Evolutionary conservation across 768 basidiomycete species (phyloP), one percentile per base, ranked within the genome.

Genomic region (Nevesoporus exiguus): DNA sequence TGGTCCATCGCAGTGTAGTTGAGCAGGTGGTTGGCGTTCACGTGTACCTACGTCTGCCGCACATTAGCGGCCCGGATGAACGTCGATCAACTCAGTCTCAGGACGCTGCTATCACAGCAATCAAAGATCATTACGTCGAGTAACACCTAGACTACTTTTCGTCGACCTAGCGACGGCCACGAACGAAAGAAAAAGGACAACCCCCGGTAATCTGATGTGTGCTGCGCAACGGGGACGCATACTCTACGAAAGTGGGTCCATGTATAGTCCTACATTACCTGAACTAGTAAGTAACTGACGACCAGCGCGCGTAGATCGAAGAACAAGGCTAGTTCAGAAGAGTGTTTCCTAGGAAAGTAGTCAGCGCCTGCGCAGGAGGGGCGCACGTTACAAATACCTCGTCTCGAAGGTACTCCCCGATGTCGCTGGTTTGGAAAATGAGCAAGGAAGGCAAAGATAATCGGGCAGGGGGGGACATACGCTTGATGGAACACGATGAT

Each of bases 401-500:
- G 67, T 99, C 97, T 63, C 97, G 86, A 29, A 99, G 76, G 70
- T 98, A 99, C 77, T 99, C 97, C 53, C 97, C 97, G 22, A 98
- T 92, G 72, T 99, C 97, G 45, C 93, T 97, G 65, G 45, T 42
- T 29, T 15, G 8, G 7, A 49, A 19, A 21, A 50, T 56, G 37
- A 65, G 46, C 49, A 40, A 49, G 27, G 49, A 46, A 27, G 47
- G 27, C 39, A 7, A 51, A 40, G 21, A 22, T 15, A 24, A 31
- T 15, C 1, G 37, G 42, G 24, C 17, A 25, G 53, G 47, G 43
- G 25, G 31, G 27, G 43, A 50, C 54, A 54, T 68, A 95, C 92
- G 97, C 89, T 76, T 99, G 97, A 68, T 98, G 97, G 74, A 98
- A 99, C 3, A 98, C 97, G 46, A 99, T 86, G 54, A 99, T 98